A percentile compares a stretch with the other conserved stretches of the same genome.
Conservation (phyloP, 2,329 filamentous ascomycete genomes). For the Fusarium illudens region DNA sequence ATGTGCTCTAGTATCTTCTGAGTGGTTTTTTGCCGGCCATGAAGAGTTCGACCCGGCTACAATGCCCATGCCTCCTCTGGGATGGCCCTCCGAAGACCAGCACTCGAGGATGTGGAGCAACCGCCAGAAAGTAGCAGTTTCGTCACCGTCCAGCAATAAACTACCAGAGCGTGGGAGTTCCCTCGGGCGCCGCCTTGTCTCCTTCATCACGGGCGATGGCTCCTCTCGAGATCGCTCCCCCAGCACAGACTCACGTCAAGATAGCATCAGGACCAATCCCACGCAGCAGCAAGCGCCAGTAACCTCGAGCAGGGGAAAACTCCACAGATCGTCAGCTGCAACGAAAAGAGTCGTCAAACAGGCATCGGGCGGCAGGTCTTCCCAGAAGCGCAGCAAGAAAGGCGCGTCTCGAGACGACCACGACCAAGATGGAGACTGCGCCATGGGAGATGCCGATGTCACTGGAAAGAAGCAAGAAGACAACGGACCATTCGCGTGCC, state of each 20-base stretch:
- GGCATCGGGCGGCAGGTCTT: background rate
- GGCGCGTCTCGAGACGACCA: background rate
- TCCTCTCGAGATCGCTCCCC: background rate
- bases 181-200: background rate
- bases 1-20: background rate
- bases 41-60: background rate
- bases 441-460: background rate
- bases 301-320: background rate
- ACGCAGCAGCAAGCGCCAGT: background rate
- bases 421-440: background rate
- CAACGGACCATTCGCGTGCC: background rate
- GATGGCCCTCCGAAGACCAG: background rate
- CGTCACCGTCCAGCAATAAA: background rate
- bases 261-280: background rate
- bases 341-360: background rate
- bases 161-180: background rate
- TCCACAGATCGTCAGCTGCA: background rate
- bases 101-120: background rate
- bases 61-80: background rate
- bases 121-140: too few relatives aligned
- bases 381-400: background rate
- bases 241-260: background rate
- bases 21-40: background rate
- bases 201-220: background rate
- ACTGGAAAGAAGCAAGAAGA: background rate